Base-by-base conservation (phyloP, 305 asterid species). In the Fraxinus ornus region DNA sequence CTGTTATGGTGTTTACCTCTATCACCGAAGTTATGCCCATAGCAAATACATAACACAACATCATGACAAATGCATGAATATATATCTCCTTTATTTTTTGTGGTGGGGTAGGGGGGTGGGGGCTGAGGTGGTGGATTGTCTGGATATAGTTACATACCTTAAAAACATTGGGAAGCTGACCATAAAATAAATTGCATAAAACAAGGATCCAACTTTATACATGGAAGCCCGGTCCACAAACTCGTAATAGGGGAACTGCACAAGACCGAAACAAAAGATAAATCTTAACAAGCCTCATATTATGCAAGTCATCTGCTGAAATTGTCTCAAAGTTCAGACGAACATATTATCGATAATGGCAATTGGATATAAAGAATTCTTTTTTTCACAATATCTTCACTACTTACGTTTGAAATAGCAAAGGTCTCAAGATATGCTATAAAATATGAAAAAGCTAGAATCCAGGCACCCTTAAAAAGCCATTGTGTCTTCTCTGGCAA, bases 141-240 rank as follows among this genome's bases (percentile, higher is more conserved):
- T 22, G 72, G n/a, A 24, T 26, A 66, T 26, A 66, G n/a, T 70
- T 70, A 32, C 76, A 81, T 89, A 94, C 99, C 99, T 90, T 83
- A 90, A 83, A 83, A 96, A 96, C 98, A 96, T 96, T 2, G 99
- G 98, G 87, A 94, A 96, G 94, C 99, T 96, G 36, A 96, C 95
- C 30, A 93, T 39, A 87, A 94, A 94, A 87, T 93, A 94, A 68
- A 96, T 93, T 15, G 98, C 98, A 83, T 94, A 96, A 88, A 96
- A 96, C 91, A 96, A 91, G 88, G 92, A 93, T 83, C 98, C 99
- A 83, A 94, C 94, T 91, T 82, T 94, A 93, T 96, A 96, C 98
- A 94, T 96, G 81, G 95, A 88, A 57, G 90, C 91, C 80, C 98
- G 91, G 85, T 94, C 98, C 87, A 96, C 95, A 68, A 96, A 96